These are phyloP conservation scores for Hanseniaspora lachancei DNA, from an alignment of 805 yeast species.

Conservation along the genomic window DNA sequence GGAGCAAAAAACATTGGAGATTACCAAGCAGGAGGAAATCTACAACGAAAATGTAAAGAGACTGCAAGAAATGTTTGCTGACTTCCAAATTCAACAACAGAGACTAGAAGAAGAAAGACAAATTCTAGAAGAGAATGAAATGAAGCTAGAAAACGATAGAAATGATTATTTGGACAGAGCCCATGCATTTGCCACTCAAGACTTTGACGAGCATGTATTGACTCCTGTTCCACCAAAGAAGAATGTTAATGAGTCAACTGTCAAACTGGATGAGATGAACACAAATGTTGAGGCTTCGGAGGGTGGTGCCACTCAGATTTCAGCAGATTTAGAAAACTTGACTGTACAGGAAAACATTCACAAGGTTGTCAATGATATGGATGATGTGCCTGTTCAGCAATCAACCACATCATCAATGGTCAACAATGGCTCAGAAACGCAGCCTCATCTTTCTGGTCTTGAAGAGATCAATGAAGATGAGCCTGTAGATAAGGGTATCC, in stretches of 20 bases:
- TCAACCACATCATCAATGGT: slow-evolving; percentile 83
- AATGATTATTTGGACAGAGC: slow-evolving; percentile 29
- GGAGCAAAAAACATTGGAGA: slow-evolving; percentile 25
- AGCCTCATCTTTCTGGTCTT: not conserved
- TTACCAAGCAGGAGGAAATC: slow-evolving; percentile 27
- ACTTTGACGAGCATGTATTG: not conserved
- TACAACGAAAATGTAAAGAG: slow-evolving; percentile 30
- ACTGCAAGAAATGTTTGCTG: slow-evolving; percentile 27
- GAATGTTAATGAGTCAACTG: slow-evolving; percentile 18
- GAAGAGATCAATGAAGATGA: slow-evolving; percentile 14
- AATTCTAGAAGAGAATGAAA: slow-evolving; percentile 30
- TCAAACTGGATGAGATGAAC: slow-evolving; percentile 15
- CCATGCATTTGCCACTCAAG: slow-evolving; percentile 26
- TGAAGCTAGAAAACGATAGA: slow-evolving; percentile 13
- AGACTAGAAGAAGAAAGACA: slow-evolving; percentile 30
- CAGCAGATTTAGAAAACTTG: slow-evolving; percentile 30
- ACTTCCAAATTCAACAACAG: slow-evolving; percentile 28
- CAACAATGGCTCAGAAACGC: slow-evolving; percentile 78
- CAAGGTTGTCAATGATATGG: not conserved
- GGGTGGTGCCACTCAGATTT: slow-evolving; percentile 17
- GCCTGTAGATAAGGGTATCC: slow-evolving; percentile 20
- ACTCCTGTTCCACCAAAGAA: not conserved
- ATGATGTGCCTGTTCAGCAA: slow-evolving; percentile 41
- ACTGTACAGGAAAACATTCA: not conserved
- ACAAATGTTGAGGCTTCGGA: slow-evolving; percentile 18